Evolutionary conservation across 768 basidiomycete species (phyloP).

Genomic region (Lepiota venenata): DNA sequence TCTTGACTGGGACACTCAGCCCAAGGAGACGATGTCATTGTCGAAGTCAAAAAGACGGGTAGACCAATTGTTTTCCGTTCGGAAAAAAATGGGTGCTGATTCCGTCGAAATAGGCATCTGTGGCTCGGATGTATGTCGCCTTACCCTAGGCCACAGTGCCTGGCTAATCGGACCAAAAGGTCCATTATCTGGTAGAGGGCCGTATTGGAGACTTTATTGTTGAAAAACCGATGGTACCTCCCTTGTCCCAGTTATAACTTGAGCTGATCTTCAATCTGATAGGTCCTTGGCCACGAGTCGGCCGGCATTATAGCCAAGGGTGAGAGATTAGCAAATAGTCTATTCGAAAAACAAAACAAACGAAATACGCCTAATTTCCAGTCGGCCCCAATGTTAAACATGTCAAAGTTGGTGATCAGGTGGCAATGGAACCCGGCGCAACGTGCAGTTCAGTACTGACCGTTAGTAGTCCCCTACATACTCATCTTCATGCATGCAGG

Average conservation of each 20-base stretch:
- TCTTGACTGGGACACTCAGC: conserved; percentile 34
- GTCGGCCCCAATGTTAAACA: conserved; percentile 76
- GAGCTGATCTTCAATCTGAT: conserved; percentile 5
- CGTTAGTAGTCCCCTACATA: not conserved
- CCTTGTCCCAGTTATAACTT: conserved; percentile 16
- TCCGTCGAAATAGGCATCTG: conserved; percentile 64
- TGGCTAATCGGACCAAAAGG: conserved; percentile 32
- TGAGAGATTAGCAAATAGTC: conserved; percentile 20
- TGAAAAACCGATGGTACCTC: conserved; percentile 68
- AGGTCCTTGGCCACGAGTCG: conserved; percentile 96
- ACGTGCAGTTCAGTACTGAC: conserved; percentile 56
- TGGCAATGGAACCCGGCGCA: conserved; percentile 90
- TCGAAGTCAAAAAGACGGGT: conserved; percentile 93
- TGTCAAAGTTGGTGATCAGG: conserved; percentile 79
- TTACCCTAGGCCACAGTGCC: conserved; percentile 1
- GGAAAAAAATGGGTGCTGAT: not conserved
- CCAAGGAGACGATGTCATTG: conserved; percentile 73
- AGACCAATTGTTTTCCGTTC: conserved; percentile 16
- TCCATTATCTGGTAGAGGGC: conserved; percentile 78
- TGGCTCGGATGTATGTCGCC: conserved; percentile 70
- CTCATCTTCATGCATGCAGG: conserved; percentile 24
- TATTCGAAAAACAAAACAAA: not conserved
- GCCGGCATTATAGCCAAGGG: conserved; percentile 74
- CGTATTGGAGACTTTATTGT: conserved; percentile 81
- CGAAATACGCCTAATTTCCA: conserved; percentile 20